A percentile compares a stretch with the other conserved stretches of the same genome.
Evolutionary conservation across 306 rosid species (phyloP).

Genomic region (Rosa multiflora): DNA sequence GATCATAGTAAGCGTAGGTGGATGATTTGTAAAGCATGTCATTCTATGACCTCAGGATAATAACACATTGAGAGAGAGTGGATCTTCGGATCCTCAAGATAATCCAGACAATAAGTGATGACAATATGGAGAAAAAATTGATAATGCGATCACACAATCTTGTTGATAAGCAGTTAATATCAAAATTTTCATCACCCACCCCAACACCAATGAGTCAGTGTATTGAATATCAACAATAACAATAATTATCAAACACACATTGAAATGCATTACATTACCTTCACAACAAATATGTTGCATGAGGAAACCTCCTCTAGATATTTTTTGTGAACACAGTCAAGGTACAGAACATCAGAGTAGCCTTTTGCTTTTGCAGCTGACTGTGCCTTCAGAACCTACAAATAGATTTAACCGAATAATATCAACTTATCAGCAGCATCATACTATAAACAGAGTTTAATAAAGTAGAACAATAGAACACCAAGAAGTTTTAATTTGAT

Average conservation of each 20-base stretch:
- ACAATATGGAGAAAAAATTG: conserved; percentile 2
- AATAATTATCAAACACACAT: neutral
- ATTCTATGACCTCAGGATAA: neutral
- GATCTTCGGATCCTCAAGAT: neutral
- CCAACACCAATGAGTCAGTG: conserved; percentile 7
- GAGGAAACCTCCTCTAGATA: conserved; percentile 98
- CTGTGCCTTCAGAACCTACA: conserved; percentile 92
- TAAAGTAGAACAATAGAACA: neutral
- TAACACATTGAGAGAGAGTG: neutral
- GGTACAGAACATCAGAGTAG: conserved; percentile 89
- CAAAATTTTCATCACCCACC: neutral
- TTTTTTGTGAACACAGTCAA: conserved; percentile 85
- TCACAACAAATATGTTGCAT: conserved; percentile 95
- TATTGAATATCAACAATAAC: neutral
- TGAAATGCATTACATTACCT: conserved; percentile 48
- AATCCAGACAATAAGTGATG: neutral
- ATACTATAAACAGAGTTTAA: neutral
- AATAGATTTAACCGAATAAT: conserved; percentile 11
- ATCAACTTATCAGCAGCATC: neutral
- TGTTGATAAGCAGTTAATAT: neutral
- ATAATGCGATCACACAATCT: neutral
- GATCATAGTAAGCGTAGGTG: neutral
- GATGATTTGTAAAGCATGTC: neutral
- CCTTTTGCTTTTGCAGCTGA: conserved; percentile 90
- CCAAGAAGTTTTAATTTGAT: neutral